Percentiles rank a stretch among this genome's conserved stretches.
phyloP scores from a whole-genome alignment of 495 filamentous ascomycete genomes.

The Hypomontagnella submonticulosa region DNA sequence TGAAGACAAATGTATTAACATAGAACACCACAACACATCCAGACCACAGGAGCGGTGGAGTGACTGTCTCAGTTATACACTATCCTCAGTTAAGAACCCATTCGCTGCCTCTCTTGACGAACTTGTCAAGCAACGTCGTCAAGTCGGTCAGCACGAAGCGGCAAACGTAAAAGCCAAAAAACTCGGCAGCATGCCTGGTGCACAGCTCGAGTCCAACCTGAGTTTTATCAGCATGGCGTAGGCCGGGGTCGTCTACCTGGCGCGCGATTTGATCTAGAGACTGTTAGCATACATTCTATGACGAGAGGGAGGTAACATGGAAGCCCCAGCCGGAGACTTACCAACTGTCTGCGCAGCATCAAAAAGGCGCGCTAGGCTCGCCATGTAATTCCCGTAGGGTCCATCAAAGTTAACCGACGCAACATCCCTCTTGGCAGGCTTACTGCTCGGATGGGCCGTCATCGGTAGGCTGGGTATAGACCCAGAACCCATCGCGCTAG shows the following conservation, averaged over 20 bases:
- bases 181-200: conserved; percentile 93
- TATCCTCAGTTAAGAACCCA: conserved; percentile 75
- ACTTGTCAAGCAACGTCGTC: conserved; percentile 90
- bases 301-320: background rate
- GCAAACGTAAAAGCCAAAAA: conserved; percentile 97
- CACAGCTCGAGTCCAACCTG: conserved; percentile 94
- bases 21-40: background rate
- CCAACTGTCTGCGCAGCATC: conserved; percentile 94
- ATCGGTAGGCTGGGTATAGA: conserved; percentile 82
- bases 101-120: conserved; percentile 93
- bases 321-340: conserved; percentile 59
- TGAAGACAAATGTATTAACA: conserved; percentile 5
- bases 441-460: conserved; percentile 72
- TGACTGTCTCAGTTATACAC: background rate
- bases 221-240: conserved; percentile 81
- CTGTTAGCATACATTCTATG: conserved; percentile 13
- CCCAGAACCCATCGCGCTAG: conserved; percentile 33
- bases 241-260: conserved; percentile 92
- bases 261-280: conserved; percentile 89
- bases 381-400: conserved; percentile 90
- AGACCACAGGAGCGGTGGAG: background rate
- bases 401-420: conserved; percentile 77
- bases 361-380: conserved; percentile 87
- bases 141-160: conserved; percentile 91
- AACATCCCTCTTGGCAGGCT: conserved; percentile 73